A percentile compares a stretch with the other conserved stretches of the same genome.
phyloP scores from a whole-genome alignment of 345 rosid genomes.

The Balakata baccata region DNA sequence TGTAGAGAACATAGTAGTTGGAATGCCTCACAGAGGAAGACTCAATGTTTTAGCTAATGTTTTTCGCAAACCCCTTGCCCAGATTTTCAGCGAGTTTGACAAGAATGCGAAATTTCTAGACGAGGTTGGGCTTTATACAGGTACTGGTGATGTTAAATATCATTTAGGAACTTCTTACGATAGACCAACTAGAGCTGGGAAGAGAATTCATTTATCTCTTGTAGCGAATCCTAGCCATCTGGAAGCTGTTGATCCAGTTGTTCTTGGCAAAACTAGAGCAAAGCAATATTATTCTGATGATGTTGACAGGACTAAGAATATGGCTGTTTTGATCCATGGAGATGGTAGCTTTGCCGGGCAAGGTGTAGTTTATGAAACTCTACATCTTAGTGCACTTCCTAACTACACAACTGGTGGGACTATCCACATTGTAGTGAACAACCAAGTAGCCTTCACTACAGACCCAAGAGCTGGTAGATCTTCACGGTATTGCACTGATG shows the following conservation, averaged over 20 bases:
- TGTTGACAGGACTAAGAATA: slow-evolving; percentile 56
- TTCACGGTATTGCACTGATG: slow-evolving; percentile 85
- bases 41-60: slow-evolving; percentile 76
- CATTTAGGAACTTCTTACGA: slow-evolving; percentile 86
- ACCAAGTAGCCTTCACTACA: slow-evolving; percentile 85
- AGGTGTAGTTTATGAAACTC: slow-evolving; percentile 81
- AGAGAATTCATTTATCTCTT: slow-evolving; percentile 75
- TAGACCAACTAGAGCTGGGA: slow-evolving; percentile 83
- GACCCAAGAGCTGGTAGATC: slow-evolving; percentile 77
- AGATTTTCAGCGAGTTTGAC: slow-evolving; percentile 76
- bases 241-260: slow-evolving; percentile 88
- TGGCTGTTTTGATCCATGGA: slow-evolving; percentile 80
- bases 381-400: slow-evolving; percentile 85
- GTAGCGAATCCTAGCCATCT: slow-evolving; percentile 86
- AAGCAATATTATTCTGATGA: slow-evolving; percentile 75
- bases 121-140: slow-evolving; percentile 72
- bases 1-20: slow-evolving; percentile 78
- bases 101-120: slow-evolving; percentile 67
- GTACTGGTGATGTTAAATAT: slow-evolving; percentile 85
- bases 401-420: slow-evolving; percentile 83
- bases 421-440: slow-evolving; percentile 78
- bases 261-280: slow-evolving; percentile 77
- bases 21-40: slow-evolving; percentile 80
- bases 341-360: slow-evolving; percentile 93
- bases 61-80: slow-evolving; percentile 74